Base-by-base conservation (phyloP, 768 basidiomycete genomes). In the Leccinum incarnatum region DNA sequence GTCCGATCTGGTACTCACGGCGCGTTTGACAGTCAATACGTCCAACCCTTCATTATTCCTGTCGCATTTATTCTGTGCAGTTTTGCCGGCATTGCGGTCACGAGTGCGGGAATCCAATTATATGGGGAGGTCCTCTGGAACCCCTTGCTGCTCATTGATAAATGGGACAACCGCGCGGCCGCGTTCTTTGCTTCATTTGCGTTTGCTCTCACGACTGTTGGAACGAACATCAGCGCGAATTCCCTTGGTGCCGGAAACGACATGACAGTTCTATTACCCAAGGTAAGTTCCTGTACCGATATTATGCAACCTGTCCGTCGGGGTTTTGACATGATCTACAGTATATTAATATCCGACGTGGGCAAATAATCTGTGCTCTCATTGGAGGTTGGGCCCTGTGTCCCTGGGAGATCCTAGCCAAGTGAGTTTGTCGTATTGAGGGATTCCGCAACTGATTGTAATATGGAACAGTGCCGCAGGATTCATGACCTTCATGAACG, bases 331-430 rank as follows among this genome's bases (percentile, higher is more conserved):
- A 3, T 17, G 9, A 29, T 42, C 25, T 42, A 23, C 34, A 68
- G 68, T 68, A 68, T 37, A 68, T 95, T 74, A 91, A 95, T 68
- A 91, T 94, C 61, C 79, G 83, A 53, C 79, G 93, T 10, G 94
- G 94, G 1, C 86, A 87, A 66, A 73, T 91, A 59, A 76, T 95
- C 34, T 93, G 91, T 62, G 89, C 91, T 0, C 55, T 95, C 50
- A 68, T 95, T 5, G 91, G 91, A 2, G 91, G 91, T 1, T 95
- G 93, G 93, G 84, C 81, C 0, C 72, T 92, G n/a, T 85, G 83
- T 61, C 91, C 93, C 4, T 95, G 93, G 93, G 85, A 93, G 72
- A 92, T 95, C 55, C 76, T 95, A 32, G 78, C 78, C 3, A 79
- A 76, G 70, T 69, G 29, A 40, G 63, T 17, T 55, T 34, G 5